Evolutionary conservation across 768 basidiomycete genomes (phyloP).

Genomic region (Boletus pseudo-olivaceus): DNA sequence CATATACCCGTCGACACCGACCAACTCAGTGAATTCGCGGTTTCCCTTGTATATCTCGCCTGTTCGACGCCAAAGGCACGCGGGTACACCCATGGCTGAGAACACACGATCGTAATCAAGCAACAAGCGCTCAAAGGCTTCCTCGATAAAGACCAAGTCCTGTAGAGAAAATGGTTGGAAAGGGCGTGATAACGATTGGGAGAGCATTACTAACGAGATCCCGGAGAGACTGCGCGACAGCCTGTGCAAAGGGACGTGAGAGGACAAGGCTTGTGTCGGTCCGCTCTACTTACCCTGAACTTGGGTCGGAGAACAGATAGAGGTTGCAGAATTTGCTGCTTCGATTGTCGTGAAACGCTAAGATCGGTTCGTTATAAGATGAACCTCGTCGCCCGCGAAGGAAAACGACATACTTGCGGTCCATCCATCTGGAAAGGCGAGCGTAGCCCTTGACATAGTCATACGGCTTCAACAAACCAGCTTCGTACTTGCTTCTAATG

Average conservation of each 20-base stretch:
- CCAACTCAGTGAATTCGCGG: slow-evolving; percentile 88
- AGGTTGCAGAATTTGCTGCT: slow-evolving; percentile 88
- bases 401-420: slow-evolving; percentile 61
- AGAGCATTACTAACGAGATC: slow-evolving; percentile 55
- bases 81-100: slow-evolving; percentile 94
- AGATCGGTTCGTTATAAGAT: neutral
- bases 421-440: slow-evolving; percentile 91
- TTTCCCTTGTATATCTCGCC: slow-evolving; percentile 99
- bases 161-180: slow-evolving; percentile 21
- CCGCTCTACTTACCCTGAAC: slow-evolving; percentile 56
- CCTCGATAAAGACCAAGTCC: slow-evolving; percentile 97
- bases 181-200: neutral
- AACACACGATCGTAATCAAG: slow-evolving; percentile 95
- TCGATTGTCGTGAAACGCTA: slow-evolving; percentile 86
- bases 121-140: slow-evolving; percentile 92
- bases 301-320: slow-evolving; percentile 82
- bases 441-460: slow-evolving; percentile 97
- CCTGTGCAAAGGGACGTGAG: slow-evolving; percentile 35
- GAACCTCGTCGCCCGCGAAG: neutral
- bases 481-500: slow-evolving; percentile 95
- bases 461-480: slow-evolving; percentile 90
- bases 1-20: slow-evolving; percentile 83
- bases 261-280: neutral
- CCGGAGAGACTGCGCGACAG: slow-evolving; percentile 78
- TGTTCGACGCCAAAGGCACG: slow-evolving; percentile 93